Base-by-base conservation (phyloP, 2,329 filamentous ascomycete genomes). In the Xylariaceae sp. region DNA sequence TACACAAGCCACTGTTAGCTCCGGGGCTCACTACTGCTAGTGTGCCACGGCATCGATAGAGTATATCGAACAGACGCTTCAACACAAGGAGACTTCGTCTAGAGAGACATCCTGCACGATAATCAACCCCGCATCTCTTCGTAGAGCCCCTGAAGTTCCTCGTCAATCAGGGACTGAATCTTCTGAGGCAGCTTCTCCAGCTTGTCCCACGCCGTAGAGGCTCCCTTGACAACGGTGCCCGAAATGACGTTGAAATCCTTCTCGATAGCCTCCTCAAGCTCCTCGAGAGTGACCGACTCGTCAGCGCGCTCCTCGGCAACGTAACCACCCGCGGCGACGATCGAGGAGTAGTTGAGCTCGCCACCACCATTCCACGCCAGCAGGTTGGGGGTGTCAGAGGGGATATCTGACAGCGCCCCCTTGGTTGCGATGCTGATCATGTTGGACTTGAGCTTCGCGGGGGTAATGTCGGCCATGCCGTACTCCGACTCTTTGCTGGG, bases 311-410 rank as follows among this genome's bases (percentile, higher is more conserved):
- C n/a, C n/a, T n/a, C n/a, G n/a, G n/a, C n/a, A n/a, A n/a, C n/a
- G 70, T 89, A 90, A 53, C 76, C 69, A 54, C 86, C 84, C 50
- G 77, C 70, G 50, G 77, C 66, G 44, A 94, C 64, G 54, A 95
- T 94, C 51, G 83, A 70, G 41, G 76, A 75, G 77, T 85, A 95
- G 82, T 98, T 94, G 68, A 75, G 80, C 58, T 77, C 83, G 56
- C 92, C 92, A 67, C 88, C 93, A 59, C 93, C 92, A 77, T 98
- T 98, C 90, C 89, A 98, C 63, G 90, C 90, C 43, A 98, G 87
- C 57, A 94, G 72, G 77, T 98, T 98, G 60, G 80, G 79, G 50
- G 93, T 98, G 60, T 85, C 80, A 32, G 68, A 70, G 46, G 90
- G 90, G 33, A 98, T 81, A 52, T 93, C 88, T 49, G 70, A 72